Conservation (phyloP, 2,329 filamentous ascomycete species). For the Fusarium mangiferae region DNA sequence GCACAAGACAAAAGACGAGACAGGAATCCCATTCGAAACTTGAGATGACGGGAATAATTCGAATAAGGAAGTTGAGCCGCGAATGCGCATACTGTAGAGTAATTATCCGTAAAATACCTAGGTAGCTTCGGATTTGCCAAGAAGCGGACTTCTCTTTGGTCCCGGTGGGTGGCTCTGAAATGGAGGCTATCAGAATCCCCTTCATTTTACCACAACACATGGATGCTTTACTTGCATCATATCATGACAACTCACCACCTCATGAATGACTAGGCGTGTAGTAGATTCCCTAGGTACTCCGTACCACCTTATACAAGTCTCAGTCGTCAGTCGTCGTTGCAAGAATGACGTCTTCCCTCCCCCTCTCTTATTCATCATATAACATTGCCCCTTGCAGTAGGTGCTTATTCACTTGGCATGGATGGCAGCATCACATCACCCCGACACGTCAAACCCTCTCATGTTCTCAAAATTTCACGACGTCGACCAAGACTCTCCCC, state of each 20-base stretch:
- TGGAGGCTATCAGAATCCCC: background rate
- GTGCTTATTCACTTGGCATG: background rate
- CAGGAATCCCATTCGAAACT: background rate
- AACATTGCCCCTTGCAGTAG: constrained; percentile 17
- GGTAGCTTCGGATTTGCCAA: constrained; percentile 13
- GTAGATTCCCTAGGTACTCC: background rate
- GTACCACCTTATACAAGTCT: background rate
- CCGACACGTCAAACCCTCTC: background rate
- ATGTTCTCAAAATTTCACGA: constrained; percentile 14
- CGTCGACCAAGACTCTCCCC: constrained; percentile 23
- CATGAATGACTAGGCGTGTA: background rate
- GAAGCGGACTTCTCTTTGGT: constrained; percentile 3
- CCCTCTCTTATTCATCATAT: background rate
- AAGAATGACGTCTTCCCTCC: background rate
- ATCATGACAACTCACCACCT: background rate
- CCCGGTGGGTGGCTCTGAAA: background rate
- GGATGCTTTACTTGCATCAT: background rate
- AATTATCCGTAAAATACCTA: background rate
- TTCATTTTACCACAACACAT: background rate
- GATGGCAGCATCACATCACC: background rate
- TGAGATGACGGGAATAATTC: constrained; percentile 6
- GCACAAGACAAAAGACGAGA: background rate
- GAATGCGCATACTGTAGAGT: background rate
- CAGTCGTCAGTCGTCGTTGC: background rate
- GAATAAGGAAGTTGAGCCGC: constrained; percentile 30